Base-by-base conservation (phyloP, 2,329 filamentous ascomycete genomes). In the Trichoderma asperellum region DNA sequence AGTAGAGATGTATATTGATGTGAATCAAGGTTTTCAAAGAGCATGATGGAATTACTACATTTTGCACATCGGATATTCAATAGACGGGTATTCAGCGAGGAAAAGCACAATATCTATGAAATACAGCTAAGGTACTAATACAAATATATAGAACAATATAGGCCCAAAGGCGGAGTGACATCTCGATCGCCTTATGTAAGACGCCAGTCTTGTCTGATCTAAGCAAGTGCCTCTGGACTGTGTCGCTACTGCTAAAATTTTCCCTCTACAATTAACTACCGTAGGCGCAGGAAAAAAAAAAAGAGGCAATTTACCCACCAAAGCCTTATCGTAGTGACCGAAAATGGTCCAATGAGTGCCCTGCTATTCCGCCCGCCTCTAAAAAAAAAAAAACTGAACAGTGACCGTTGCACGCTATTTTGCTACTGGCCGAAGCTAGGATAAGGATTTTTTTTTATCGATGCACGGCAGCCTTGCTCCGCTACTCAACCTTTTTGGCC, bases 381-480 rank as follows among this genome's bases (percentile, higher is more conserved):
- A 7, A 10, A 21, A 12, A 24, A 47, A 32, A 65, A 66, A 66
- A 57, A 47, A 43, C 18, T 18, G 16, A 47, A 14, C 24, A 49
- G 18, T 43, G 62, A 37, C 62, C 52, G 37, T 43, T 65, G 27
- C 16, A 56, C 35, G 24, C 37, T 29, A 57, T 40, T 40, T 43
- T 34, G 35, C 37, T 58, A 66, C 37, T 58, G 63, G 55, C 55
- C 59, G 55, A 49, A 66, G 55, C 63, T 52, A 66, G 63, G 63
- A 58, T 65, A 65, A 65, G 63, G 55, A 65, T 66, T 66, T 66
- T 66, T 66, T 35, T 58, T 66, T 58, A 66, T 66, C 63, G 53
- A 34, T 66, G 63, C 63, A 66, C 55, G 63, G 21, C 63, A 66
- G 63, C 63, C 63, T 66, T 35, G 63, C 55, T 58, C 52, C 32